A percentile compares a stretch with the other conserved stretches of the same genome.
Evolutionary conservation across 2,329 filamentous ascomycete species (phyloP).

Genomic region (Ceratocystis lukuohia): DNA sequence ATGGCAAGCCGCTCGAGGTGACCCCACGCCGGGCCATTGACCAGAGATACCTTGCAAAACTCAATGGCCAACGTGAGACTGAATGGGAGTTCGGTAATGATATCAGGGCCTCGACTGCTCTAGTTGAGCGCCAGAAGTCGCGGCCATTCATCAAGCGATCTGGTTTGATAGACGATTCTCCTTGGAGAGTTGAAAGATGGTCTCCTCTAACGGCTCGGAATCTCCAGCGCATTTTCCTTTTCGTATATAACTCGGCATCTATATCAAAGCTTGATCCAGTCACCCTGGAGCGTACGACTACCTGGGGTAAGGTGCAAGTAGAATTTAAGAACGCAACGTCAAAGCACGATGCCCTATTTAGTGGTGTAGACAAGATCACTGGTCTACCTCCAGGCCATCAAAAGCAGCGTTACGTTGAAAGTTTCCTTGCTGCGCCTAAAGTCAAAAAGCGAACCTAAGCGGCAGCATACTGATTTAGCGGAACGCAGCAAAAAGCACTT

Average conservation of each 20-base stretch:
- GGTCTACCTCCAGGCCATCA: conserved; percentile 11
- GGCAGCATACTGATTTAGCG: too few relatives aligned
- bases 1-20: conserved; percentile 13
- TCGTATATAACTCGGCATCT: conserved; percentile 16
- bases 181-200: conserved; percentile 7
- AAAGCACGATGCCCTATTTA: conserved; percentile 3
- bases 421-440: not conserved
- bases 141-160: conserved; percentile 15
- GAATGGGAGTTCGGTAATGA: conserved; percentile 15
- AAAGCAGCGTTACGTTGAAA: conserved; percentile 2
- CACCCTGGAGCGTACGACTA: conserved; percentile 1
- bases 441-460: not conserved
- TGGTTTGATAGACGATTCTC: conserved; percentile 13
- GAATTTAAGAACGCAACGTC: not conserved
- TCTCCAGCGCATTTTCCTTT: conserved; percentile 17
- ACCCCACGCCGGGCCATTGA: conserved; percentile 10
- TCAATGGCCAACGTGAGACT: not conserved
- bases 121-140: conserved; percentile 14
- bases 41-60: not conserved
- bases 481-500: too few relatives aligned
- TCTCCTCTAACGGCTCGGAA: conserved; percentile 17
- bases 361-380: conserved; percentile 8
- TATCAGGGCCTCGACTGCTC: conserved; percentile 5
- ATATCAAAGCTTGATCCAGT: conserved; percentile 13
- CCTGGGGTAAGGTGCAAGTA: conserved; percentile 14